Conservation (phyloP, 2,329 filamentous ascomycete genomes). For the Didymella lethalis region DNA sequence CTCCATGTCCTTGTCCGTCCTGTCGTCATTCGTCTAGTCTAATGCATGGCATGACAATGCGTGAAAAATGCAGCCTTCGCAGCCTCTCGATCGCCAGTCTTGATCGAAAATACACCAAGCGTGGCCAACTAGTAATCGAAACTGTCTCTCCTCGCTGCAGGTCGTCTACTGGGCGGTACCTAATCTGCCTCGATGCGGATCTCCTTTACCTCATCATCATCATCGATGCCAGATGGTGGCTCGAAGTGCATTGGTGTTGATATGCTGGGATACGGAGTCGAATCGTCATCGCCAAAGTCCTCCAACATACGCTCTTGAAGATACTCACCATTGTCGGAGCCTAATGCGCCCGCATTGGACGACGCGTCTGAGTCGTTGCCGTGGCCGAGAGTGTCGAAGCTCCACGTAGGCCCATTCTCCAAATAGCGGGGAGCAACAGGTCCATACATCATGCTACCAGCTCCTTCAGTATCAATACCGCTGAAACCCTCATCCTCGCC, state of each 20-base stretch:
- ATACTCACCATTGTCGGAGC: slow-evolving; percentile 28
- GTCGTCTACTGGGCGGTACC: not conserved
- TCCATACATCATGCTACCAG: slow-evolving; percentile 18
- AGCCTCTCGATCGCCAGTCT: not conserved
- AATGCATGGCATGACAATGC: slow-evolving; percentile 19
- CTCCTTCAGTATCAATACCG: slow-evolving; percentile 17
- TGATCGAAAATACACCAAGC: not conserved
- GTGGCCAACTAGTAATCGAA: slow-evolving; percentile 1
- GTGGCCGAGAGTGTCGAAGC: slow-evolving; percentile 26
- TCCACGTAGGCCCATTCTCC: slow-evolving; percentile 32
- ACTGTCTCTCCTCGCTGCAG: not conserved
- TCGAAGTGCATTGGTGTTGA: slow-evolving; percentile 35
- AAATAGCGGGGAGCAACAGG: slow-evolving; percentile 16
- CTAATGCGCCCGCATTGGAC: slow-evolving; percentile 34
- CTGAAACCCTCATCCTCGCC: slow-evolving; percentile 31
- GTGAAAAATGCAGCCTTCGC: not conserved
- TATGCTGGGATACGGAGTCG: slow-evolving; percentile 23
- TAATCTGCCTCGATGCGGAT: slow-evolving; percentile 20
- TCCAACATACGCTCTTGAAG: slow-evolving; percentile 13
- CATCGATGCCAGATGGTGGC: slow-evolving; percentile 24
- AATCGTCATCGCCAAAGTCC: slow-evolving; percentile 37
- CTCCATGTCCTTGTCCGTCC: not conserved
- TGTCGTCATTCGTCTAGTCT: slow-evolving; percentile 17
- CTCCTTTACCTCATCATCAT: slow-evolving; percentile 39
- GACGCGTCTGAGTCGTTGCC: slow-evolving; percentile 28